These are phyloP conservation scores for Geotrichum fermentans DNA, from an alignment of 1,139 yeast genomes.

Conservation along the genomic window DNA sequence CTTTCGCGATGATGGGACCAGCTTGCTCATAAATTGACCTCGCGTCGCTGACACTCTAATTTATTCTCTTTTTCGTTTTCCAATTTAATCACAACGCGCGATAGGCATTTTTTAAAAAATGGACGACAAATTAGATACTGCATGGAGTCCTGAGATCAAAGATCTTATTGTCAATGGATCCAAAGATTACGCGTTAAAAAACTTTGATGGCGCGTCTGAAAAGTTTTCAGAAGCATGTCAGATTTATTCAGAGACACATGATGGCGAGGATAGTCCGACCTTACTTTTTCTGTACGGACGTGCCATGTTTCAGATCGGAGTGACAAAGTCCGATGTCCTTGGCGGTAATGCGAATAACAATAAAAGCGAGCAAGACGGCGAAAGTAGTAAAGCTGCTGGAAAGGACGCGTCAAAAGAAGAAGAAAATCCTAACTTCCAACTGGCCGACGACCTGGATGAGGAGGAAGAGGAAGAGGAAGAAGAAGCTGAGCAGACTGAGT, in stretches of 20 bases:
- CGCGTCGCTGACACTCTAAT: too few relatives aligned
- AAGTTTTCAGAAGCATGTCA: conserved; percentile 75
- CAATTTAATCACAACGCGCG: neutral
- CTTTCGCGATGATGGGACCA: too few relatives aligned
- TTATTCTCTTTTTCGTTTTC: neutral
- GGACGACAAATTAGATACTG: neutral
- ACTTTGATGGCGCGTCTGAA: conserved; percentile 66
- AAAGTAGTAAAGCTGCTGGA: conserved; percentile 42
- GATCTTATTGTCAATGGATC: conserved; percentile 56
- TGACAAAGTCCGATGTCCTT: conserved; percentile 69
- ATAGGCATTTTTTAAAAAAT: neutral
- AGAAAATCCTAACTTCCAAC: conserved; percentile 17
- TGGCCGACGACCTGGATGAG: conserved; percentile 38
- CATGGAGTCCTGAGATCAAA: conserved; percentile 36
- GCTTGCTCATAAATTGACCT: too few relatives aligned
- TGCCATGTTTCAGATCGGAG: conserved; percentile 74
- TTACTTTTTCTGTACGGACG: conserved; percentile 72
- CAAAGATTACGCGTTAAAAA: conserved; percentile 54
- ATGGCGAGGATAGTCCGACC: conserved; percentile 64
- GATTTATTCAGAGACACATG: conserved; percentile 44
- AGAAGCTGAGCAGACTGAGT: conserved; percentile 60
- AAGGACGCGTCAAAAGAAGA: neutral
- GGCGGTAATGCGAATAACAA: conserved; percentile 41
- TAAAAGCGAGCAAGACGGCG: neutral
- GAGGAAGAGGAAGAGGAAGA: conserved; percentile 38